Base-by-base conservation (phyloP, 768 basidiomycete species). In the Serendipita vermifera region DNA sequence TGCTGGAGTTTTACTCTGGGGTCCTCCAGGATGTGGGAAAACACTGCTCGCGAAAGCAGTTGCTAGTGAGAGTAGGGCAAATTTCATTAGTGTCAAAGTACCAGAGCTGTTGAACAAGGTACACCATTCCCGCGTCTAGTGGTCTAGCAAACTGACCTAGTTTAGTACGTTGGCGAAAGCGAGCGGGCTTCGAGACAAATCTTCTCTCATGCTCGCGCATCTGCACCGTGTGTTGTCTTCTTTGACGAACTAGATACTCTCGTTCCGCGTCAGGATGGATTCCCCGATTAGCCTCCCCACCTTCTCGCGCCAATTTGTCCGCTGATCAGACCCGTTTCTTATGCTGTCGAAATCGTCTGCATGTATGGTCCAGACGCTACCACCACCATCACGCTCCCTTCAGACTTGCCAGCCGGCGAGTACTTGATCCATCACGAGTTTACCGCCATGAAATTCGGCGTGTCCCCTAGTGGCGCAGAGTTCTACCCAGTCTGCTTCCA, bases 11-110 rank as follows among this genome's bases (percentile, higher is more conserved):
- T 71, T 98, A 32, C 70, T 98, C n/a, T 98, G 96, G 96, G 96
- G 96, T 29, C 96, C 96, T 24, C 94, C 96, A 0, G 96, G 96
- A 7, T 98, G 94, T 65, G 96, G 96, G 3, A 99, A 98, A 71
- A 99, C 96, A 0, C 66, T 99, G 27, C 73, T 99, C n/a, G 96
- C 96, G 0, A 98, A 97, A 66, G 96, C 94, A 0, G 94, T 98
- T 3, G 96, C 96, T 6, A 97, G 92, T 66, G 96, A 97, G 71
- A 87, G 84, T 55, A 74, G 80, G 60, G 96, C 96, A 11, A 98
- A 92, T 69, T 98, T 99, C 64, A 97, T 99, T 64, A 93, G 90
- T 64, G 87, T 98, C 53, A 98, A 98, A 64, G 96, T 96, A 0
- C 96, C 96, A 0, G 96, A 99, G 64, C 65, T 98, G 55, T 72